phyloP scores from a whole-genome alignment of 805 yeast species.

The Barnettozyma siamensis region DNA sequence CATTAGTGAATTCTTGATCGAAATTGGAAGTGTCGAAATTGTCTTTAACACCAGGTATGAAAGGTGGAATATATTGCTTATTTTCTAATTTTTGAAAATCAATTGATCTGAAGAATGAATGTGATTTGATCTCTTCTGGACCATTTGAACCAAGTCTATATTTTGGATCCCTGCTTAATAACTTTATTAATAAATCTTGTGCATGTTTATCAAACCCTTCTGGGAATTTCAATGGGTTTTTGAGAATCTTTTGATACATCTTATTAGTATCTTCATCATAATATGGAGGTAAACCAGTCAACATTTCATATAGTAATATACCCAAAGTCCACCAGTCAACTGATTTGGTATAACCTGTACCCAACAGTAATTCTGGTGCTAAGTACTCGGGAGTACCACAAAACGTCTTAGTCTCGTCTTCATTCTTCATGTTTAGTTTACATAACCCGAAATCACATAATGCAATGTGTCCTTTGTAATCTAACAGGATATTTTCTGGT shows the following conservation, averaged over 20 bases:
- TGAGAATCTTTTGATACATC: slow-evolving; percentile 91
- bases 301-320: slow-evolving; percentile 88
- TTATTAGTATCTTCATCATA: slow-evolving; percentile 89
- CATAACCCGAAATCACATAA: slow-evolving; percentile 96
- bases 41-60: slow-evolving; percentile 83
- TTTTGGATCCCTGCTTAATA: slow-evolving; percentile 81
- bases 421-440: slow-evolving; percentile 87
- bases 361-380: slow-evolving; percentile 88
- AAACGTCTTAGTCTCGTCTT: slow-evolving; percentile 85
- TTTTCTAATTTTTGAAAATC: slow-evolving; percentile 81
- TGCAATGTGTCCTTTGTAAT: slow-evolving; percentile 97
- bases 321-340: slow-evolving; percentile 99
- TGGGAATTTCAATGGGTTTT: slow-evolving; percentile 87
- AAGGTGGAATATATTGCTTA: slow-evolving; percentile 93
- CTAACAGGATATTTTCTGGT: slow-evolving; percentile 91
- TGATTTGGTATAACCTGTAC: slow-evolving; percentile 90
- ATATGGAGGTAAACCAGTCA: slow-evolving; percentile 95
- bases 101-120: slow-evolving; percentile 80
- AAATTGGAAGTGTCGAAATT: slow-evolving; percentile 90
- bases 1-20: slow-evolving; percentile 87
- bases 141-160: slow-evolving; percentile 74
- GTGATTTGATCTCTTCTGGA: slow-evolving; percentile 76
- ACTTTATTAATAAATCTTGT: slow-evolving; percentile 65
- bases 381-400: slow-evolving; percentile 98
- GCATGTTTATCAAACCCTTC: slow-evolving; percentile 83